Conservation (phyloP, 192 early-diverging fungal species). For the Dimargaris xerosporica region DNA sequence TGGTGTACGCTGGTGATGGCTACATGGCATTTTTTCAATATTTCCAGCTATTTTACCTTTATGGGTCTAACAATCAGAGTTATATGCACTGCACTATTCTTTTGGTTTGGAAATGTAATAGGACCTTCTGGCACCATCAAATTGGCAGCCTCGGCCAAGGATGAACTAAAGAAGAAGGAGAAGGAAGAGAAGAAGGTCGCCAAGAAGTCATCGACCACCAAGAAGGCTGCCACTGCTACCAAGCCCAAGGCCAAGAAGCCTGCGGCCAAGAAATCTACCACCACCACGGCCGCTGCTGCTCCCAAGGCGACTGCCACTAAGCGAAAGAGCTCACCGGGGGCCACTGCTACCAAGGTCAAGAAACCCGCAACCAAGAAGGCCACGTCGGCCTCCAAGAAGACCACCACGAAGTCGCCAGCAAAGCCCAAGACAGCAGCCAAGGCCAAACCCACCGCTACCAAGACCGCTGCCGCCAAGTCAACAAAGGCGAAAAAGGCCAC, state of each 20-base stretch:
- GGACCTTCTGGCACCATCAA: conserved; percentile 49
- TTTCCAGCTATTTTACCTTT: no score
- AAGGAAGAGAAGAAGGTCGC: no score
- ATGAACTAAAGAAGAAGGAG: conserved; percentile 24
- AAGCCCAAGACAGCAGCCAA: conserved; percentile 26
- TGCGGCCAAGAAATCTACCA: conserved; percentile 32
- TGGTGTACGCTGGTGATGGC: no score
- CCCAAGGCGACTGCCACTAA: conserved; percentile 20
- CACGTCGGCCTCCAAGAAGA: conserved; percentile 26
- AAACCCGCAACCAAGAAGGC: conserved; percentile 35
- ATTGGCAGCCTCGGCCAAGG: conserved; percentile 33
- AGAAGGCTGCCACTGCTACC: conserved; percentile 34
- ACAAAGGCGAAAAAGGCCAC: conserved; percentile 10
- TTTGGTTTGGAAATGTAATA: no score
- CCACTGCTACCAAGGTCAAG: conserved; percentile 17
- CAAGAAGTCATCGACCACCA: no score
- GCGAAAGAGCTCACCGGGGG: conserved; percentile 20
- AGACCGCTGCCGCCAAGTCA: conserved; percentile 25
- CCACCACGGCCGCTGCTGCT: conserved; percentile 16
- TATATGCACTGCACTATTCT: no score
- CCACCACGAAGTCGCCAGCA: conserved; percentile 31
- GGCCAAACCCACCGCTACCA: conserved; percentile 22
- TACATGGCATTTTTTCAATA: no score
- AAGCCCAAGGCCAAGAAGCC: conserved; percentile 32
- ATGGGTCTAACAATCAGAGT: no score